Conservation (phyloP, 805 yeast genomes). For the Yarrowia sp. region DNA sequence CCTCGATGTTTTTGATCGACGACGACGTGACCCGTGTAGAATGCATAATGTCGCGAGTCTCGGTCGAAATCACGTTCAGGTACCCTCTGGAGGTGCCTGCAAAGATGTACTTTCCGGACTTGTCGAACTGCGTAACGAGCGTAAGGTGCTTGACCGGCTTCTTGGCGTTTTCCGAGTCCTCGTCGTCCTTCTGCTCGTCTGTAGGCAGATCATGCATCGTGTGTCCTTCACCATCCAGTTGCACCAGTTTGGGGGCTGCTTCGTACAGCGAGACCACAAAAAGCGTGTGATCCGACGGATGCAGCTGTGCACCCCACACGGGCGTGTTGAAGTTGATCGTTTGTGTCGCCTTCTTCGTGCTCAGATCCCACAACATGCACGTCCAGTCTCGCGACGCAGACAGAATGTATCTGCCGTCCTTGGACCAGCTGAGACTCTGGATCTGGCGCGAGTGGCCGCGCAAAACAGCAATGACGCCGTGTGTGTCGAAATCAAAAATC, state of each 20-base stretch:
- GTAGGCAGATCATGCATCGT: slow-evolving; percentile 15
- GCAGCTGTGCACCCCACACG: slow-evolving; percentile 64
- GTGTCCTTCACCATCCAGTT: slow-evolving; percentile 36
- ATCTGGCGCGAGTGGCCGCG: slow-evolving; percentile 70
- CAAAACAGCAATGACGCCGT: slow-evolving; percentile 54
- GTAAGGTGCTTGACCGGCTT: slow-evolving; percentile 44
- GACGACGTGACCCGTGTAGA: slow-evolving; percentile 61
- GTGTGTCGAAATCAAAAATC: slow-evolving; percentile 70
- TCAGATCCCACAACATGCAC: slow-evolving; percentile 76
- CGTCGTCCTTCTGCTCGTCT: not conserved
- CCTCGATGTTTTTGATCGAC: slow-evolving; percentile 70
- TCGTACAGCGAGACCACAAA: slow-evolving; percentile 68
- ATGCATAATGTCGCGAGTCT: slow-evolving; percentile 42
- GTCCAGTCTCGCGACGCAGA: slow-evolving; percentile 81
- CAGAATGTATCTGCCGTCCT: slow-evolving; percentile 64
- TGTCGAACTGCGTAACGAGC: slow-evolving; percentile 51
- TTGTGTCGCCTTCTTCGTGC: slow-evolving; percentile 43
- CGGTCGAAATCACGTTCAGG: slow-evolving; percentile 49
- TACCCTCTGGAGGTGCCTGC: slow-evolving; percentile 82
- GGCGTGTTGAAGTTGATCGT: slow-evolving; percentile 62
- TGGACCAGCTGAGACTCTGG: slow-evolving; percentile 71
- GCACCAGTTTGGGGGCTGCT: slow-evolving; percentile 54
- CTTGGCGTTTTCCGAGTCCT: not conserved
- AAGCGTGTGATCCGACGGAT: slow-evolving; percentile 45
- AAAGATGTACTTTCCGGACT: slow-evolving; percentile 55